Evolutionary conservation across 1,139 yeast genomes (phyloP), one percentile per base, ranked within the genome.

Genomic region (Hemisphaericaspora lyxosophila): DNA sequence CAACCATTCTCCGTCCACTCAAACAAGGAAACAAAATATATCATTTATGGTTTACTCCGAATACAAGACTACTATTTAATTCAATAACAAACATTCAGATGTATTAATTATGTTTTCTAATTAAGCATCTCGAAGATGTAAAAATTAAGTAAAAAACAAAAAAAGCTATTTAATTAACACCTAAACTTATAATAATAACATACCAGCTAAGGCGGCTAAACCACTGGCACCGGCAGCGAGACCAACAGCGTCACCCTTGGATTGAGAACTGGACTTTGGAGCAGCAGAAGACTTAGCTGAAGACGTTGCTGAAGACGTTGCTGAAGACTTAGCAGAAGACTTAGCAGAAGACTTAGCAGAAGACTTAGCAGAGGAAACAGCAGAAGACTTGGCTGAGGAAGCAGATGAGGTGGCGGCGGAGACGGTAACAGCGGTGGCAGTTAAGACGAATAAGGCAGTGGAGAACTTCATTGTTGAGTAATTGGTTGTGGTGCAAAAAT

Each of bases 131-230:
- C n/a, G n/a, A n/a, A n/a, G n/a, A n/a, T n/a, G n/a, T n/a, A n/a
- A n/a, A n/a, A n/a, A n/a, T n/a, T n/a, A n/a, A n/a, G n/a, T n/a
- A n/a, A n/a, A n/a, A n/a, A n/a, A n/a, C n/a, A n/a, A n/a, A n/a
- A n/a, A n/a, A n/a, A n/a, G n/a, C n/a, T n/a, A n/a, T n/a, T n/a
- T n/a, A n/a, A n/a, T n/a, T n/a, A n/a, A n/a, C n/a, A n/a, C n/a
- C n/a, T n/a, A n/a, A 11, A 13, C 36, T 50, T 57, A 62, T 45
- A 62, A 51, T 50, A 62, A 59, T 41, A 59, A 50, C 38, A 55
- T 40, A 43, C 64, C 67, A 34, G 60, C 64, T 34, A 56, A 41
- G 25, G 59, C 66, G 39, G 59, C 63, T 35, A 60, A 48, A 26
- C 58, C 53, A 44, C 57, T 55, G 36, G 55, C 64, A 43, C 46